Conservation (phyloP, 139 green algal genomes). For the Picochlorum sp. region DNA sequence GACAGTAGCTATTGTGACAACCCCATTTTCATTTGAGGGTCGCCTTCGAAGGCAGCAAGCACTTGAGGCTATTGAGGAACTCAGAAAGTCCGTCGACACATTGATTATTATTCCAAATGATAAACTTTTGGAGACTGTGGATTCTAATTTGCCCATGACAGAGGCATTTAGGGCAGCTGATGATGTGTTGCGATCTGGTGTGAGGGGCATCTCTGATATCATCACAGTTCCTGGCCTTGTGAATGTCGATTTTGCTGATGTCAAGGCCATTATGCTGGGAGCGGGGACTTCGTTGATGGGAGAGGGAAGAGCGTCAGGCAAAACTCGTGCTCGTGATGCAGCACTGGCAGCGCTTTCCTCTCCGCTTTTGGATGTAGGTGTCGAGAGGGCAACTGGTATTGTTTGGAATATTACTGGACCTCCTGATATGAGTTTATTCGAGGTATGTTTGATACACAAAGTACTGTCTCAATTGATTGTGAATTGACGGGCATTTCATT, state of each 20-base stretch:
- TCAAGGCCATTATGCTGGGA: slow-evolving; percentile 84
- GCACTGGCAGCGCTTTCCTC: slow-evolving; percentile 69
- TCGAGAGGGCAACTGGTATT: slow-evolving; percentile 86
- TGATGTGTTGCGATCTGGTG: slow-evolving; percentile 77
- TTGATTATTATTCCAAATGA: slow-evolving; percentile 93
- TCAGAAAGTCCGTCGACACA: slow-evolving; percentile 68
- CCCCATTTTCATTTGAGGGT: slow-evolving; percentile 93
- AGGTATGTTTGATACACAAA: slow-evolving; percentile 40
- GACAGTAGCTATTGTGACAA: slow-evolving; percentile 88
- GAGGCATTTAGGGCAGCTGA: slow-evolving; percentile 90
- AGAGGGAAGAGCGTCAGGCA: slow-evolving; percentile 40
- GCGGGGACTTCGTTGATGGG: slow-evolving; percentile 85
- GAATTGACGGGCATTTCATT: slow-evolving; percentile 13
- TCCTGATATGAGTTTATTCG: slow-evolving; percentile 73
- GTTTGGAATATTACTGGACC: slow-evolving; percentile 95
- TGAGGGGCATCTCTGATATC: slow-evolving; percentile 93
- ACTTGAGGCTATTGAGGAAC: slow-evolving; percentile 61
- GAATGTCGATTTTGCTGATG: slow-evolving; percentile 98
- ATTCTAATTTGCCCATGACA: slow-evolving; percentile 61
- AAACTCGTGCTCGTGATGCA: slow-evolving; percentile 37
- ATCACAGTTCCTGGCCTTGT: slow-evolving; percentile 91
- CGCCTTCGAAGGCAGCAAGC: slow-evolving; percentile 44
- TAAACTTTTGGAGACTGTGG: slow-evolving; percentile 68
- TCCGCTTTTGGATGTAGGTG: slow-evolving; percentile 84
- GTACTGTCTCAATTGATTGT: not conserved